Percentiles rank a stretch among this genome's conserved stretches.
Evolutionary conservation across 139 green algal genomes (phyloP).

Genomic region (Chlorella ohadii): DNA sequence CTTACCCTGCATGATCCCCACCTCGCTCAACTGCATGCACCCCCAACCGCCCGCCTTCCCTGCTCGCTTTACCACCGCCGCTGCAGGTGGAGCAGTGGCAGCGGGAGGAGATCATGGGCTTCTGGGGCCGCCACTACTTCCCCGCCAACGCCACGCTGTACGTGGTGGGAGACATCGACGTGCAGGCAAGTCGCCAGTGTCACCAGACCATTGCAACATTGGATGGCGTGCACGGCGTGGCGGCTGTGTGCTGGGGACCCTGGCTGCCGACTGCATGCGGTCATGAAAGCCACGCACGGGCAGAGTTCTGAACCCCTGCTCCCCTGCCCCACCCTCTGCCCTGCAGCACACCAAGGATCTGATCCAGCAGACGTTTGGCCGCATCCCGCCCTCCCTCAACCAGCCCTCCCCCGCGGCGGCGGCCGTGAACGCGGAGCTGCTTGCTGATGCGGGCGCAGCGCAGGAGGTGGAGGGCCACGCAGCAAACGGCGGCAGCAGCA

Average conservation of each 20-base stretch:
- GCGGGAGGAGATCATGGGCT: conserved; percentile 75
- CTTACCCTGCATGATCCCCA: no score
- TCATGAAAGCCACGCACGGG: no score
- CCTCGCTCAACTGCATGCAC: no score
- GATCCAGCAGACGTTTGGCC: conserved; percentile 76
- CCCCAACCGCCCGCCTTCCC: no score
- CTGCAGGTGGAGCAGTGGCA: conserved; percentile 88
- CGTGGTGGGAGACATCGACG: conserved; percentile 93
- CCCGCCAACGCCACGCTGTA: conserved; percentile 98
- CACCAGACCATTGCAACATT: no score
- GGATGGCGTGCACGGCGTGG: no score
- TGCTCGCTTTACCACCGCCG: no score
- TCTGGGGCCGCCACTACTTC: conserved; percentile 97
- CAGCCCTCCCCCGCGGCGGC: conserved; percentile 21
- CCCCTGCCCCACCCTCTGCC: neutral
- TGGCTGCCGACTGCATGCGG: no score
- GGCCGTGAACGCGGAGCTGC: conserved; percentile 15
- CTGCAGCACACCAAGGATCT: conserved; percentile 54
- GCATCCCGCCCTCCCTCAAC: conserved; percentile 47
- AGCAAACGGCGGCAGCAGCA: conserved; percentile 12
- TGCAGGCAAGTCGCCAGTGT: conserved; percentile 11
- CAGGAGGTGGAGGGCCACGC: neutral
- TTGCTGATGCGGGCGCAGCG: neutral
- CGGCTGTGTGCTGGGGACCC: no score
- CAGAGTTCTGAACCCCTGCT: no score